phyloP scores from a whole-genome alignment of 495 filamentous ascomycete genomes.

The Cercophora samala region DNA sequence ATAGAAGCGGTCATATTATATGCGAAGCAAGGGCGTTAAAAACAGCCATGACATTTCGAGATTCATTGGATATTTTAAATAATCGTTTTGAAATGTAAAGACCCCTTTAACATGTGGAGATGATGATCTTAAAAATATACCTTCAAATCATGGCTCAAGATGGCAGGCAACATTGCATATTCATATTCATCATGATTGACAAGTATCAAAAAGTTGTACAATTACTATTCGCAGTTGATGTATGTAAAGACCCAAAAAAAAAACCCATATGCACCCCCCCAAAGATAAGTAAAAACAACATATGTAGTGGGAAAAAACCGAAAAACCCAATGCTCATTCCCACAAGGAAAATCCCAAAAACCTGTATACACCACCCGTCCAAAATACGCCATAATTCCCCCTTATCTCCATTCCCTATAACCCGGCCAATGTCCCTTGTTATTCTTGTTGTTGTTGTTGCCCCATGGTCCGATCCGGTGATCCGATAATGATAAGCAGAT shows the following conservation, averaged over 20 bases:
- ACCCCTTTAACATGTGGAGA: background rate
- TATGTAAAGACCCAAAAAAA: background rate
- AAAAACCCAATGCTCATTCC: too few species aligned
- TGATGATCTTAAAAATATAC: background rate
- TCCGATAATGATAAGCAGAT: background rate
- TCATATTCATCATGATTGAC: background rate
- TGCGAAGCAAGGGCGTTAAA: too few species aligned
- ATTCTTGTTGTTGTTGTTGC: background rate
- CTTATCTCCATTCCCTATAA: background rate
- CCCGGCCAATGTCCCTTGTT: background rate
- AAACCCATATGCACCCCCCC: background rate
- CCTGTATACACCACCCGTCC: too few species aligned
- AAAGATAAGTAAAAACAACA: background rate
- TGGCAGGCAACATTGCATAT: background rate
- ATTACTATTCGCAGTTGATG: background rate
- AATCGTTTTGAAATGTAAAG: too few species aligned
- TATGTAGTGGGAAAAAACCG: background rate
- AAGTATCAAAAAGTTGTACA: slow-evolving; percentile 3
- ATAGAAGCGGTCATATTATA: too few species aligned
- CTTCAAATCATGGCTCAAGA: too few species aligned
- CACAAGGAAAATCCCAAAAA: too few species aligned
- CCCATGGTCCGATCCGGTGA: background rate
- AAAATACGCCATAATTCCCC: background rate
- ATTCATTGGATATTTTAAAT: too few species aligned
- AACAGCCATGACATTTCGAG: too few species aligned